These are phyloP conservation scores for Flagelloscypha sp. DNA, from an alignment of 768 basidiomycete species.

Conservation along the genomic window DNA sequence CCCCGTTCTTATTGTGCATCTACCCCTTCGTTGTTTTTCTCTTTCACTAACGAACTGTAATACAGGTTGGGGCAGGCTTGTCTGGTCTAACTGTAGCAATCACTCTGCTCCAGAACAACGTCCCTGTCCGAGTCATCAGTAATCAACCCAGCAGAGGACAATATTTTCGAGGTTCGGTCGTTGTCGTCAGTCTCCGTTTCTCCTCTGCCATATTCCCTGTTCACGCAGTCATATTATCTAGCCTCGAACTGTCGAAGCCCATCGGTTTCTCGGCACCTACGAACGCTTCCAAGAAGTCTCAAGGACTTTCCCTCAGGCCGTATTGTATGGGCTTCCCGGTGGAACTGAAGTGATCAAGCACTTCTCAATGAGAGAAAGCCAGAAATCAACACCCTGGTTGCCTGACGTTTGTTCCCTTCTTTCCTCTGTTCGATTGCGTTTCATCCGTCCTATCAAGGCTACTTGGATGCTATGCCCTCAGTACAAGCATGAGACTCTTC, in stretches of 20 bases:
- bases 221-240: not conserved
- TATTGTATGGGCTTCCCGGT: too few species aligned
- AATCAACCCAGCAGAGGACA: conserved; percentile 2
- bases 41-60: too few species aligned
- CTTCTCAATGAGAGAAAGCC: too few species aligned
- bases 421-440: too few species aligned
- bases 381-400: too few species aligned
- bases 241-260: conserved; percentile 2
- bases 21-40: too few species aligned
- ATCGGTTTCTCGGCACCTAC: conserved; percentile 11
- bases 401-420: too few species aligned
- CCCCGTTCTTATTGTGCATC: too few species aligned
- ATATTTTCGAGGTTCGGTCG: conserved; percentile 5
- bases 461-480: too few species aligned
- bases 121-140: conserved; percentile 7
- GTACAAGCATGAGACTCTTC: conserved; percentile 28
- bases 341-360: too few species aligned
- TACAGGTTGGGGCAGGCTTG: conserved; percentile 12
- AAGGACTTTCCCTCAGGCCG: too few species aligned
- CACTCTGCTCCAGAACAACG: conserved; percentile 6
- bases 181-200: conserved; percentile 3
- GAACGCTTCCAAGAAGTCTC: conserved; percentile 32
- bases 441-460: too few species aligned
- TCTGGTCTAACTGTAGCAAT: conserved; percentile 9
- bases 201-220: not conserved